A percentile compares a stretch with the other conserved stretches of the same genome.
Conservation (phyloP, 148 eudicot genomes). For the Cornus florida region DNA sequence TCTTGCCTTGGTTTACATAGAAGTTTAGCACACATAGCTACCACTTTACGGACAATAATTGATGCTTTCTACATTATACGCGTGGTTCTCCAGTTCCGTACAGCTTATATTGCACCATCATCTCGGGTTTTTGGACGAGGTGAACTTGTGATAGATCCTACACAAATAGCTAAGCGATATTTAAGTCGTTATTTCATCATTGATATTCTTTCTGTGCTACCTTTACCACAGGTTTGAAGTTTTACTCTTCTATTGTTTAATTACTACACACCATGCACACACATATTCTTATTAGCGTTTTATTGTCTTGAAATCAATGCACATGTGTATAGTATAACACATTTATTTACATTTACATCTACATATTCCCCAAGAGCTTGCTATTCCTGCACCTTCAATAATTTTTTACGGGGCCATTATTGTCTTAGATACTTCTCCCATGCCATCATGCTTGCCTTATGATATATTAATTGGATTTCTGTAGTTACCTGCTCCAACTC, state of each 20-base stretch:
- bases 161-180: constrained; percentile 42
- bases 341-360: no score
- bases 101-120: constrained; percentile 52
- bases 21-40: constrained; percentile 31
- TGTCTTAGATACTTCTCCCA: neutral
- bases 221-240: constrained; percentile 43
- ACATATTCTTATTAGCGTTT: no score
- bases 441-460: neutral
- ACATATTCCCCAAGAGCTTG: no score
- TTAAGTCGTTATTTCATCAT: constrained; percentile 38
- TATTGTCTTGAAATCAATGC: no score
- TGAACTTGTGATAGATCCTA: constrained; percentile 50
- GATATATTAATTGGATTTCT: neutral
- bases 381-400: no score
- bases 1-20: constrained; percentile 56
- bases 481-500: neutral
- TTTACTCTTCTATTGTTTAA: neutral
- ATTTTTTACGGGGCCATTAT: neutral
- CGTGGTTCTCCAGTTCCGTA: constrained; percentile 40
- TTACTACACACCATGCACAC: no score
- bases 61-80: constrained; percentile 44
- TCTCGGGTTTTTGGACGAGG: constrained; percentile 55
- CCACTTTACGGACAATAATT: constrained; percentile 31
- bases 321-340: no score
- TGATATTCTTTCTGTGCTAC: constrained; percentile 45